Conservation (phyloP, 1,284 basidiomycete genomes). For the Apiotrichum laibachii region DNA sequence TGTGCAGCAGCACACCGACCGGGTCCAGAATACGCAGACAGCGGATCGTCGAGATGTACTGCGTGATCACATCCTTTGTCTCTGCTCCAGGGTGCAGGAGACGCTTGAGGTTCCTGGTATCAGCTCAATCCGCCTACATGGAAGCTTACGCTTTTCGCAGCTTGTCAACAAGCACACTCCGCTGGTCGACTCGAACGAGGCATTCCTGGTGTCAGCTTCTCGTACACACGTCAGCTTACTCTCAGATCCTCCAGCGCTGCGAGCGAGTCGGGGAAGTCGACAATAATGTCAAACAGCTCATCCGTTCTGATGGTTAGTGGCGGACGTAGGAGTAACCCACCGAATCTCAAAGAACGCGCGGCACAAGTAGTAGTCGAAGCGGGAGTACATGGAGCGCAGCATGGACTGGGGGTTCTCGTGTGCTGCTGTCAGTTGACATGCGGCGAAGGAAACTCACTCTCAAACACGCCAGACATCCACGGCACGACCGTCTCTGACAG, state of each 20-base stretch:
- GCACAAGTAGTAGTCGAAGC: conserved; percentile 88
- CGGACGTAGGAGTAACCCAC: conserved; percentile 50
- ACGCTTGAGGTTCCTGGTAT: conserved; percentile 70
- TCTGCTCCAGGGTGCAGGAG: conserved; percentile 94
- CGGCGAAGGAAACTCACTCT: conserved; percentile 28
- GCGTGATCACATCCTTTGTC: conserved; percentile 83
- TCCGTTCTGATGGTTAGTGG: conserved; percentile 58
- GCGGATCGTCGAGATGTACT: conserved; percentile 94
- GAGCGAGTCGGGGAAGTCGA: conserved; percentile 84
- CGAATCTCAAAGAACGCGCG: conserved; percentile 81
- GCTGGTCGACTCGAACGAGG: conserved; percentile 42
- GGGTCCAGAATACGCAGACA: conserved; percentile 88
- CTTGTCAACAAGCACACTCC: conserved; percentile 44
- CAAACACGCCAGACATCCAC: conserved; percentile 79
- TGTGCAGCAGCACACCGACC: conserved; percentile 83
- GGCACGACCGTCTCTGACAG: conserved; percentile 72
- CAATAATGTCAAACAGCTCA: conserved; percentile 94
- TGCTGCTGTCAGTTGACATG: conserved; percentile 14
- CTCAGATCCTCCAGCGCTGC: conserved; percentile 85
- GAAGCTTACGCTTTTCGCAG: conserved; percentile 43
- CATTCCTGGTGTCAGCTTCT: conserved; percentile 33
- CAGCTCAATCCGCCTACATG: background rate
- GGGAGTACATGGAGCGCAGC: conserved; percentile 72
- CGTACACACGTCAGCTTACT: conserved; percentile 47
- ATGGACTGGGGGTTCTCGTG: conserved; percentile 51